phyloP scores from a whole-genome alignment of 2,329 filamentous ascomycete genomes.

The Claviceps pazoutovae region DNA sequence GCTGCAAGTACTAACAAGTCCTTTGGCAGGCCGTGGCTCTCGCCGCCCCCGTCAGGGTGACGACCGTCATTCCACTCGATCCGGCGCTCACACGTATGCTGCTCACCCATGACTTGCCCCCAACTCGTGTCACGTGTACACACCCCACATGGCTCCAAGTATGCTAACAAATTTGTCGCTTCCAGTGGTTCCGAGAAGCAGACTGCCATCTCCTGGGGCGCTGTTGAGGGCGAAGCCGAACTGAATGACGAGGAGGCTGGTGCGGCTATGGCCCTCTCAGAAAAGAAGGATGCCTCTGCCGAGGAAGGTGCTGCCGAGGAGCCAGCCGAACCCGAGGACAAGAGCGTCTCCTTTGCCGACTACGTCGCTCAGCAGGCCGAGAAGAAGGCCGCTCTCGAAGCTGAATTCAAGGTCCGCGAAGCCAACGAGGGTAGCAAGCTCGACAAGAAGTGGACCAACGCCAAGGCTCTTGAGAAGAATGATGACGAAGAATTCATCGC shows the following conservation, averaged over 20 bases:
- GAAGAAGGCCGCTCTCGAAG: constrained; percentile 63
- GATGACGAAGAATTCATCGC: constrained; percentile 66
- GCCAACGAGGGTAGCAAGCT: constrained; percentile 81
- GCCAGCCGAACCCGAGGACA: constrained; percentile 60
- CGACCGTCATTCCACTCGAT: constrained; percentile 39
- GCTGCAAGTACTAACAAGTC: neutral
- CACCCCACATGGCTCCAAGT: neutral
- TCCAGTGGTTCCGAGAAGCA: constrained; percentile 70
- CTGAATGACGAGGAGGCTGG: constrained; percentile 84
- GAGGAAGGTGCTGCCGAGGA: constrained; percentile 34
- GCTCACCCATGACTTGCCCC: constrained; percentile 1
- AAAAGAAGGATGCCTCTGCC: constrained; percentile 56
- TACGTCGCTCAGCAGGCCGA: constrained; percentile 62
- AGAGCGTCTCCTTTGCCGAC: constrained; percentile 77
- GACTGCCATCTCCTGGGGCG: constrained; percentile 80
- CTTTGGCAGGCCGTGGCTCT: constrained; percentile 34
- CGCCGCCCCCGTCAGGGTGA: constrained; percentile 39
- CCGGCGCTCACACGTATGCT: constrained; percentile 30
- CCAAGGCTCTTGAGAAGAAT: constrained; percentile 56
- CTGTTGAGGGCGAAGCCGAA: constrained; percentile 66
- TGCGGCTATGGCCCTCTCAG: constrained; percentile 73
- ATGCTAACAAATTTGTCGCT: constrained; percentile 10
- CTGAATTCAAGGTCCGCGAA: constrained; percentile 59
- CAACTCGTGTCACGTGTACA: neutral
- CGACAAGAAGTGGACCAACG: constrained; percentile 86